phyloP scores from a whole-genome alignment of 495 filamentous ascomycete genomes.

The Staphylotrichum longicolle region DNA sequence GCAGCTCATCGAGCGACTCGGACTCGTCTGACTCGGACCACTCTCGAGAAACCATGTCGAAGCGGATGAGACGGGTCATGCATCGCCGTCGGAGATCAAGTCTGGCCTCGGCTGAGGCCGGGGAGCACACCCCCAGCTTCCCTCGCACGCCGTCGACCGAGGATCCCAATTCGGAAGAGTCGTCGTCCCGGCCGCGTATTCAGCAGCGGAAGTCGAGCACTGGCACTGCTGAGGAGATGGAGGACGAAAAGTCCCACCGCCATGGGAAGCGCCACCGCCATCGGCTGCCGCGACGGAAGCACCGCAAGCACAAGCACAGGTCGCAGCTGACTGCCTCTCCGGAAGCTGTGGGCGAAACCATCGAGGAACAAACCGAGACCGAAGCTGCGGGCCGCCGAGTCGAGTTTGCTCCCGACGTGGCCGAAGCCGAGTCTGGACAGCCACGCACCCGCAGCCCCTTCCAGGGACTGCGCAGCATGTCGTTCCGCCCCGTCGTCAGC shows the following conservation, averaged over 20 bases:
- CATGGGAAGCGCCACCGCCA: constrained; percentile 32
- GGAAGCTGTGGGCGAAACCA: constrained; percentile 17
- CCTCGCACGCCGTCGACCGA: constrained; percentile 42
- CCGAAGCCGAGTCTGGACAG: constrained; percentile 31
- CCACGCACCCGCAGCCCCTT: constrained; percentile 35
- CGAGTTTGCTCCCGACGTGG: constrained; percentile 42
- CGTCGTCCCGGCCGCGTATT: constrained; percentile 29
- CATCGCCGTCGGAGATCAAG: constrained; percentile 72
- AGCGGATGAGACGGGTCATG: constrained; percentile 69
- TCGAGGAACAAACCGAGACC: constrained; percentile 33
- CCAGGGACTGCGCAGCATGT: constrained; percentile 43
- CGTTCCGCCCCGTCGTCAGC: constrained; percentile 44
- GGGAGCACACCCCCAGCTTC: constrained; percentile 27
- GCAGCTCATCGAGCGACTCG: constrained; percentile 53
- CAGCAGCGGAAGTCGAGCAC: constrained; percentile 8
- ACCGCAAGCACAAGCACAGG: constrained; percentile 37
- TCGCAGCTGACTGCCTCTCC: constrained; percentile 25
- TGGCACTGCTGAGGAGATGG: constrained; percentile 35
- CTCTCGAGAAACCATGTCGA: constrained; percentile 67
- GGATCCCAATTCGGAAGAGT: constrained; percentile 35
- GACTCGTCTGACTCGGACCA: constrained; percentile 60
- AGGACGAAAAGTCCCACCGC: constrained; percentile 39
- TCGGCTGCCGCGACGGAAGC: constrained; percentile 35
- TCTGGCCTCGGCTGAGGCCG: constrained; percentile 62
- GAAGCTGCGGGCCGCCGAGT: constrained; percentile 33